phyloP scores from a whole-genome alignment of 345 rosid genomes.

The Pistacia vera region DNA sequence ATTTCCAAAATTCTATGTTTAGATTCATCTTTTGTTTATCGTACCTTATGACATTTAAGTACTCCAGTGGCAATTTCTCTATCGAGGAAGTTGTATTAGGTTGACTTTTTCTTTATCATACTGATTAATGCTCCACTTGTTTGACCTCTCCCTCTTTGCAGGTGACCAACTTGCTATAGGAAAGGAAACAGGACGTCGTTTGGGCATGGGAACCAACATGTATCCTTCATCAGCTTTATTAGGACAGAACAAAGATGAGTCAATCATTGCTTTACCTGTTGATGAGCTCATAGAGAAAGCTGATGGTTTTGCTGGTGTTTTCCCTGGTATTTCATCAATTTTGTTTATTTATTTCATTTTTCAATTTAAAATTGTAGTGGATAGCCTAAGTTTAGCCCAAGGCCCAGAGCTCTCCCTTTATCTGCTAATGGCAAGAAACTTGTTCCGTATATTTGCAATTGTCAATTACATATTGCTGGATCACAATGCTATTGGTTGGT shows the following conservation, averaged over 20 bases:
- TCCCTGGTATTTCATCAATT: slow-evolving; percentile 48
- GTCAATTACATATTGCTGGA: not conserved
- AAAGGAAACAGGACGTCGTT: slow-evolving; percentile 71
- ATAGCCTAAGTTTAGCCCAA: not conserved
- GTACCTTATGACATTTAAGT: not conserved
- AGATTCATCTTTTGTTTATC: not conserved
- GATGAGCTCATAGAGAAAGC: slow-evolving; percentile 66
- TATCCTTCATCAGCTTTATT: slow-evolving; percentile 65
- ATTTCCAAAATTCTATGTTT: not conserved
- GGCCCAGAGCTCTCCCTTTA: not conserved
- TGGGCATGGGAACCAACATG: slow-evolving; percentile 77
- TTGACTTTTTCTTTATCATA: slow-evolving; percentile 1
- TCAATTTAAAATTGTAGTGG: not conserved
- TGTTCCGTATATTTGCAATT: not conserved
- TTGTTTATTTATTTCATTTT: not conserved
- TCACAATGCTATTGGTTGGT: not conserved
- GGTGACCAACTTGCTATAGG: slow-evolving; percentile 74
- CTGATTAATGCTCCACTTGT: not conserved
- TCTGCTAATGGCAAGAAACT: not conserved
- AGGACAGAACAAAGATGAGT: slow-evolving; percentile 67
- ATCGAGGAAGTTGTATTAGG: not conserved
- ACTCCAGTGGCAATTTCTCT: not conserved
- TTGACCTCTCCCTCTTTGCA: slow-evolving; percentile 9
- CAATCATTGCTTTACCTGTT: slow-evolving; percentile 56
- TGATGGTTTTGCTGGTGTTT: slow-evolving; percentile 73